Percentiles rank a stretch among this genome's conserved stretches.
phyloP scores from a whole-genome alignment of 2,329 filamentous ascomycete genomes.

The Fusarium clavum region DNA sequence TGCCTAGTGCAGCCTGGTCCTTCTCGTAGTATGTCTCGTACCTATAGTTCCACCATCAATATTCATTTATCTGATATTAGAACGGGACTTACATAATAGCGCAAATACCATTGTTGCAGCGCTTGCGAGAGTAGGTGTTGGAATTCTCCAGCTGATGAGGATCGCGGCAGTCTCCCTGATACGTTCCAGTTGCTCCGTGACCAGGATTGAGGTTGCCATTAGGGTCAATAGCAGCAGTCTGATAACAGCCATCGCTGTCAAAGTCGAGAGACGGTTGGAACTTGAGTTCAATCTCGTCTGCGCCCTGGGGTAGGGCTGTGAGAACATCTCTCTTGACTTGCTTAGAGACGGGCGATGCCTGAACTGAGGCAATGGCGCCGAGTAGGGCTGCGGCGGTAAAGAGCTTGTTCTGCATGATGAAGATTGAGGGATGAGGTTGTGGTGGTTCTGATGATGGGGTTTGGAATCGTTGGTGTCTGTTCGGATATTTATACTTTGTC shows the following conservation, averaged over 20 bases:
- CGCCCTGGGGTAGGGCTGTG: slow-evolving; percentile 49
- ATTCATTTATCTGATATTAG: no score
- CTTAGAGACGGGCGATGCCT: slow-evolving; percentile 30
- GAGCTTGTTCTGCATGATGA: slow-evolving; percentile 34
- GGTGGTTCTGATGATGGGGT: not conserved
- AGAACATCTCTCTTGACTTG: slow-evolving; percentile 45
- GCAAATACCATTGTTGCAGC: slow-evolving; percentile 51
- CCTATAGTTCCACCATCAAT: slow-evolving; percentile 1
- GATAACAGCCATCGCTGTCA: slow-evolving; percentile 57
- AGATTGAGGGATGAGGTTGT: not conserved
- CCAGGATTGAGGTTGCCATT: slow-evolving; percentile 51
- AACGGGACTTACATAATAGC: slow-evolving; percentile 49
- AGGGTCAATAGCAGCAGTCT: slow-evolving; percentile 58
- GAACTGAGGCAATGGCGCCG: slow-evolving; percentile 32
- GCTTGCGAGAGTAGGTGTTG: slow-evolving; percentile 49
- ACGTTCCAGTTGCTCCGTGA: no score
- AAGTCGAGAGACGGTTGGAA: slow-evolving; percentile 56
- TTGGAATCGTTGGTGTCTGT: not conserved
- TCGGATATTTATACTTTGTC: slow-evolving; percentile 4
- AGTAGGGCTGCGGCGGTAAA: slow-evolving; percentile 30
- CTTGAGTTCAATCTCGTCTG: slow-evolving; percentile 49
- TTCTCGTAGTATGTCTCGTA: slow-evolving; percentile 58
- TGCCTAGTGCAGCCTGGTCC: slow-evolving; percentile 52
- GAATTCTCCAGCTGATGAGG: slow-evolving; percentile 47
- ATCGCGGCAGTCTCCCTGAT: slow-evolving; percentile 49